Conservation (phyloP, 345 rosid species). For the Arabis alpina region DNA sequence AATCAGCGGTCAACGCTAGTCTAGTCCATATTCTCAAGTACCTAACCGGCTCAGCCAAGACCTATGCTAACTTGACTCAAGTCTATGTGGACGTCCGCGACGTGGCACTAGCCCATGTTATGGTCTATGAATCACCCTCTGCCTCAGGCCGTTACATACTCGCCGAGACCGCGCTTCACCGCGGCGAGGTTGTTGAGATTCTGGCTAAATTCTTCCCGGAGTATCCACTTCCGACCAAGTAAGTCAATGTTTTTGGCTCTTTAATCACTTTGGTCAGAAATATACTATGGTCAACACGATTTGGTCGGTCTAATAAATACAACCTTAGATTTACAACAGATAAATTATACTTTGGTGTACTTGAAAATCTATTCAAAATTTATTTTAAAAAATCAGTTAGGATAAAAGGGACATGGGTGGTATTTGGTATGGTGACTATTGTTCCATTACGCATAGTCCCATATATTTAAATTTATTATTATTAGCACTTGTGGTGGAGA, state of each 20-base stretch:
- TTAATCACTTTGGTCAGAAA: slow-evolving; percentile 11
- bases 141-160: slow-evolving; percentile 95
- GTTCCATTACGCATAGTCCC: background rate
- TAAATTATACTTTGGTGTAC: background rate
- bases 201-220: slow-evolving; percentile 88
- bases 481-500: slow-evolving; percentile 26
- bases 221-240: slow-evolving; percentile 92
- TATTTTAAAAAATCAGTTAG: background rate
- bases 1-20: slow-evolving; percentile 78
- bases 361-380: background rate
- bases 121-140: slow-evolving; percentile 75
- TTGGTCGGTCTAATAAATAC: slow-evolving; percentile 24
- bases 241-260: slow-evolving; percentile 43
- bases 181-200: slow-evolving; percentile 94
- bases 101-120: slow-evolving; percentile 85
- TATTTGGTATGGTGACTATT: slow-evolving; percentile 11
- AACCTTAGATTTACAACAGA: slow-evolving; percentile 8
- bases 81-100: slow-evolving; percentile 91
- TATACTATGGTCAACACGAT: slow-evolving; percentile 31
- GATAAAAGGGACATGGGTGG: slow-evolving; percentile 41
- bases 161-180: slow-evolving; percentile 88
- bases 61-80: slow-evolving; percentile 85
- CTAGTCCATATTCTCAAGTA: slow-evolving; percentile 89
- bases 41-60: slow-evolving; percentile 90
- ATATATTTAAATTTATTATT: background rate